These are phyloP conservation scores for Claviceps sp. DNA, from an alignment of 2,329 filamentous ascomycete species.

Conservation along the genomic window DNA sequence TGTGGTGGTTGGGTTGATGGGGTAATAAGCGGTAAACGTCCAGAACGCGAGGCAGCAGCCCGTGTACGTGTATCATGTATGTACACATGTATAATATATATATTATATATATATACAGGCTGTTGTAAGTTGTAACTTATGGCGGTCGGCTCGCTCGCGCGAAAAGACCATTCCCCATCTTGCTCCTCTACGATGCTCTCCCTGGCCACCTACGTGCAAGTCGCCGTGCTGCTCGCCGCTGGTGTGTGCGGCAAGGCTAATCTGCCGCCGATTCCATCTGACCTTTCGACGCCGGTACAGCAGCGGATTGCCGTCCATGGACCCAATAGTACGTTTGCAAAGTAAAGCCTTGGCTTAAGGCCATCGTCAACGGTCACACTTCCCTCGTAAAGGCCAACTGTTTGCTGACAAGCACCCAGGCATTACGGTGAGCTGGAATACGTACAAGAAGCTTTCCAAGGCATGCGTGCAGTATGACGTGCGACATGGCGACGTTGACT, in stretches of 20 bases:
- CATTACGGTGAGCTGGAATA: constrained; percentile 43
- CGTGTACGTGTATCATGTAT: too few relatives aligned
- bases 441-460: constrained; percentile 30
- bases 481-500: constrained; percentile 12
- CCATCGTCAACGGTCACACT: neutral
- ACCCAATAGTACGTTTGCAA: constrained; percentile 26
- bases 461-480: constrained; percentile 40
- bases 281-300: constrained; percentile 39
- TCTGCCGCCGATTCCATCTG: constrained; percentile 32
- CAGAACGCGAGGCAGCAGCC: too few relatives aligned
- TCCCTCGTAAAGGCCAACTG: neutral
- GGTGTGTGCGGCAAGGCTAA: constrained; percentile 10
- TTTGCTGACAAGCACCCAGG: constrained; percentile 18
- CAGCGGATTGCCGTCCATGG: constrained; percentile 39
- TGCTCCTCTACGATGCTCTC: neutral
- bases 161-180: too few relatives aligned
- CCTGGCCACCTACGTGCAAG: neutral
- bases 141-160: too few relatives aligned
- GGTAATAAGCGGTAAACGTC: too few relatives aligned
- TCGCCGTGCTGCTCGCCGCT: constrained; percentile 2
- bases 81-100: too few relatives aligned
- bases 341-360: too few relatives aligned
- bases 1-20: too few relatives aligned
- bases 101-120: too few relatives aligned
- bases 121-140: too few relatives aligned